Evolutionary conservation across 2,329 filamentous ascomycete species (phyloP).

Genomic region (Stagonosporopsis vannaccii): DNA sequence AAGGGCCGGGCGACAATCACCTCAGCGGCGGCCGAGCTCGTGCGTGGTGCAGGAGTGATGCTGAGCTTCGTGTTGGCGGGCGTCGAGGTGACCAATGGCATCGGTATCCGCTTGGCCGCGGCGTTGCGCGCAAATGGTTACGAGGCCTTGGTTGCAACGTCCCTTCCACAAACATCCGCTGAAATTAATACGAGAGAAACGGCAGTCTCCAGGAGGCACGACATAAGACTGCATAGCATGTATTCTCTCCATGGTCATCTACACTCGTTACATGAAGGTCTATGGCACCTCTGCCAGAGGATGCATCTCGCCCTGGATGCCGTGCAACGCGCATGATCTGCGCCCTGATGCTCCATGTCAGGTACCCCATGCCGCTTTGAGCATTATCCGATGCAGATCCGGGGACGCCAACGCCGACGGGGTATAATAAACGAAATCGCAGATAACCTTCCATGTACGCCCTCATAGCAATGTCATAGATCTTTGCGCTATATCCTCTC

Average conservation of each 20-base stretch:
- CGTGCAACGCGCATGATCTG: constrained; percentile 1
- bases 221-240: background rate
- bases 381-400: constrained; percentile 10
- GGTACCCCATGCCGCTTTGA: background rate
- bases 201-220: background rate
- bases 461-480: background rate
- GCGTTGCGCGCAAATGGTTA: constrained; percentile 12
- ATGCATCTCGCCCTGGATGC: background rate
- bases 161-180: constrained; percentile 3
- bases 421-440: constrained; percentile 28
- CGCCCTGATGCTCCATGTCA: constrained; percentile 1
- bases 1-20: constrained; percentile 26
- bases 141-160: constrained; percentile 9
- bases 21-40: constrained; percentile 28
- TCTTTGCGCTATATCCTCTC: background rate
- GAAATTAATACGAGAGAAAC: background rate
- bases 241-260: background rate
- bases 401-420: constrained; percentile 19
- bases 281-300: too few relatives aligned
- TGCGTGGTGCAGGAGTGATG: constrained; percentile 20
- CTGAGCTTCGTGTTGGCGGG: constrained; percentile 6
- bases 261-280: background rate
- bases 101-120: background rate
- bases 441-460: constrained; percentile 4
- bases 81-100: constrained; percentile 13